These are phyloP conservation scores for Cyanodermella asteris DNA, from an alignment of 2,329 filamentous ascomycete species.

Conservation along the genomic window DNA sequence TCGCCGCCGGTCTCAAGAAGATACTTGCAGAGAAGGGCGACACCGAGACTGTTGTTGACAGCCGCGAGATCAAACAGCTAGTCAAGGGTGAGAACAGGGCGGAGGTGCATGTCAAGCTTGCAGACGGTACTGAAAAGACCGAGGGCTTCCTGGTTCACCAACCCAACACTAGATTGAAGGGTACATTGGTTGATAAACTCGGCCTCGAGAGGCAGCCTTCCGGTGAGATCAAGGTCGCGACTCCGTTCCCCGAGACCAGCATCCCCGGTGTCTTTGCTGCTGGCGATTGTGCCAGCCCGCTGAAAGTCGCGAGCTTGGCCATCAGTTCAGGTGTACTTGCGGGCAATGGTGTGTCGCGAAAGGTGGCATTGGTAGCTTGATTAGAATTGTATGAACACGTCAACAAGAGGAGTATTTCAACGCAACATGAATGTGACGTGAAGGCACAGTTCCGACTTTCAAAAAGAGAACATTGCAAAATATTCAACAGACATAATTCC, in stretches of 20 bases:
- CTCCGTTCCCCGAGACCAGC: slow-evolving; percentile 27
- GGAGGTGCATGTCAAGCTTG: slow-evolving; percentile 17
- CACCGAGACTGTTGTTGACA: slow-evolving; percentile 18
- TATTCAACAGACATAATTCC: too few species aligned
- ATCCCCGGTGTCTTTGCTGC: slow-evolving; percentile 31
- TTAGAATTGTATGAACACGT: too few species aligned
- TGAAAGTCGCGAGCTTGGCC: slow-evolving; percentile 4
- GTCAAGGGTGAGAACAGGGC: slow-evolving; percentile 11
- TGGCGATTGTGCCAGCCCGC: slow-evolving; percentile 23
- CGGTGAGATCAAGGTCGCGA: slow-evolving; percentile 22
- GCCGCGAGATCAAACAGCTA: slow-evolving; percentile 11
- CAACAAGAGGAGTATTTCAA: too few species aligned
- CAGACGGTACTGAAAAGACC: slow-evolving; percentile 16
- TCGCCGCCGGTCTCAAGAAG: slow-evolving; percentile 14
- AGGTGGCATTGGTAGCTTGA: too few species aligned
- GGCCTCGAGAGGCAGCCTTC: slow-evolving; percentile 20
- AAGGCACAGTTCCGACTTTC: too few species aligned
- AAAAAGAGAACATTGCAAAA: too few species aligned
- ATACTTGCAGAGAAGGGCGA: slow-evolving; percentile 11
- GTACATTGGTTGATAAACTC: slow-evolving; percentile 22
- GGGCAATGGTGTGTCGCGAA: slow-evolving; percentile 1
- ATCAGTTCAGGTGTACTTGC: not conserved
- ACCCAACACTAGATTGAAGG: slow-evolving; percentile 18
- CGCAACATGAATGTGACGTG: too few species aligned
- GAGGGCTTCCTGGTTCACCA: slow-evolving; percentile 22